A percentile compares a stretch with the other conserved stretches of the same genome.
Evolutionary conservation across 139 green algal genomes (phyloP).

Genomic region (Klebsormidium nitens): DNA sequence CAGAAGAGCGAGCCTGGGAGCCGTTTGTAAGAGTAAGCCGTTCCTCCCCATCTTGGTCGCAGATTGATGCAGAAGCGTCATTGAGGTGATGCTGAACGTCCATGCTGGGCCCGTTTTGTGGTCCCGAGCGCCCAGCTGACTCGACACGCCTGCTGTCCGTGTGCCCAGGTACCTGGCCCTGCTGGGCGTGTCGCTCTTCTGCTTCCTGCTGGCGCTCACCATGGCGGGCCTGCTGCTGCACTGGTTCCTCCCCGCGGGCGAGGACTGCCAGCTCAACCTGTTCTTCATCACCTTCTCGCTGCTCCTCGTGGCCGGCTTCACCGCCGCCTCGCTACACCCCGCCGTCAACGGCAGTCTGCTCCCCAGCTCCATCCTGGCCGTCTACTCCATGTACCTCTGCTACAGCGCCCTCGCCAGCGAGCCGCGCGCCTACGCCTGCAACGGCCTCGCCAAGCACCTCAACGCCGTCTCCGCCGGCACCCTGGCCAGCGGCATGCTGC

Average conservation of each 20-base stretch:
- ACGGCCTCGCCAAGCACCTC: constrained; percentile 66
- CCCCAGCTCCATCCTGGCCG: constrained; percentile 66
- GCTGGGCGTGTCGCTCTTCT: constrained; percentile 63
- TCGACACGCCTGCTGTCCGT: background rate
- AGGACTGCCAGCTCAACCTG: constrained; percentile 83
- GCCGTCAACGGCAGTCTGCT: constrained; percentile 67
- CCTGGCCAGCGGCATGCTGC: constrained; percentile 70
- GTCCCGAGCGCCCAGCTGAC: background rate
- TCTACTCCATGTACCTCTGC: constrained; percentile 89
- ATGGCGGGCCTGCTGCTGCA: constrained; percentile 70
- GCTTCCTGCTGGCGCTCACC: constrained; percentile 51
- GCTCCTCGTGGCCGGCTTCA: constrained; percentile 62
- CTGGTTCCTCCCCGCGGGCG: constrained; percentile 75
- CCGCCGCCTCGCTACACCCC: constrained; percentile 36
- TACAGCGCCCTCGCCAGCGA: constrained; percentile 76
- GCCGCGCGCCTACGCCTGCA: constrained; percentile 78
- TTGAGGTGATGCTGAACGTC: no score
- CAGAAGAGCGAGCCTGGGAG: no score
- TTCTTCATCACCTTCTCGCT: constrained; percentile 71
- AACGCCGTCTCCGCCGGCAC: constrained; percentile 64
- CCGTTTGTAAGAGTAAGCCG: no score
- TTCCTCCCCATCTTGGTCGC: no score
- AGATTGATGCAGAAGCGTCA: no score
- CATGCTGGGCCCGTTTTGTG: no score
- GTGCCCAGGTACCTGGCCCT: constrained; percentile 50